Base-by-base conservation (phyloP, 305 asterid genomes). In the Coffea humblotiana region DNA sequence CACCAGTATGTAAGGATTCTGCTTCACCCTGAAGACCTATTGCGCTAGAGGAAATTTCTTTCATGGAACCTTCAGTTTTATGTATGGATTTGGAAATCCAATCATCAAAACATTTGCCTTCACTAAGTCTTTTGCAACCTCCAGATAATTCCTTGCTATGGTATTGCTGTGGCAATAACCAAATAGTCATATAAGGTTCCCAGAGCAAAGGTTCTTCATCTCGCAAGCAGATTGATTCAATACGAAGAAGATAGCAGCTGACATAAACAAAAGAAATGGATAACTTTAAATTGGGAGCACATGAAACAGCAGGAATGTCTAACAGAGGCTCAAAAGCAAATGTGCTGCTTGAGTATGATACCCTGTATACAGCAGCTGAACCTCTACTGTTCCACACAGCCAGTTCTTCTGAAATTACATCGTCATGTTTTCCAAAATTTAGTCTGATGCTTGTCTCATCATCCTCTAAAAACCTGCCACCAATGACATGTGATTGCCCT, bases 311-410 rank as follows among this genome's bases (percentile, higher is more conserved):
- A 51, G 98, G 97, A 82, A 96, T 88, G 70, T 88, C 77, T 86
- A 74, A 86, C 64, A 88, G 71, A 78, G 84, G 83, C 77, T 90
- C 94, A 79, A 77, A 90, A 80, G 78, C 83, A 82, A 92, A 91
- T 77, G 75, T 79, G 71, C 86, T 79, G 79, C 87, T 78, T 25
- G 84, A 82, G 83, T 90, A 94, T 65, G 91, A 88, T 81, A 93
- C 84, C 85, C 87, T 86, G 91, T 92, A 96, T 75, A 89, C 83
- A 78, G 84, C 84, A 79, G 93, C 94, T 32, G 87, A 83, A 75
- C 98, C 98, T 80, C 75, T 83, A 87, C 87, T 90, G 81, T 91
- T 94, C 99, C 99, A 96, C 16, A 87, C 94, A 84, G 87, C 84
- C 85, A 96, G 88, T 74, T 89, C 89, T 82, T 82, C 88, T 76